Percentiles rank a stretch among this genome's conserved stretches.
Evolutionary conservation across 2,329 filamentous ascomycete genomes (phyloP).

Genomic region (Penicillium sp.): DNA sequence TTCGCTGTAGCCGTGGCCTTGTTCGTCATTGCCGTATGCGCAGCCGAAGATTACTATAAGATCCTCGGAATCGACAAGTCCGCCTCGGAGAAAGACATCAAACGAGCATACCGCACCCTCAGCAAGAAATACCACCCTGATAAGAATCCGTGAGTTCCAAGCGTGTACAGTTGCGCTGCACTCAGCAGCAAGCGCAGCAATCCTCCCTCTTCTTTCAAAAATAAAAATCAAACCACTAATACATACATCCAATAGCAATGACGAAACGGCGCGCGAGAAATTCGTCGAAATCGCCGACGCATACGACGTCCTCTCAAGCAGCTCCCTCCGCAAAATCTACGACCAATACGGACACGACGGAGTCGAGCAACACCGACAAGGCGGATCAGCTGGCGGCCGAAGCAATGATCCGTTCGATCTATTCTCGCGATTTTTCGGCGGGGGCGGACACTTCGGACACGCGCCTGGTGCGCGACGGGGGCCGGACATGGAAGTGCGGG

Average conservation of each 20-base stretch:
- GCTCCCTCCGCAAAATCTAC: conserved; percentile 84
- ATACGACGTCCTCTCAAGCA: conserved; percentile 85
- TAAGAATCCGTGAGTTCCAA: conserved; percentile 81
- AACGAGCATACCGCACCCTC: conserved; percentile 86
- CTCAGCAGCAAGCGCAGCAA: background rate
- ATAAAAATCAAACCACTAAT: background rate
- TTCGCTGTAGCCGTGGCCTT: conserved; percentile 41
- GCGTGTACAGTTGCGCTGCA: background rate
- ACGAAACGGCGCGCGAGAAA: conserved; percentile 80
- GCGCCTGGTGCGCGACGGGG: conserved; percentile 76
- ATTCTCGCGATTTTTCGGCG: conserved; percentile 96
- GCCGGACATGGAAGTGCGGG: conserved; percentile 84
- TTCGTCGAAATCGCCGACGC: conserved; percentile 95
- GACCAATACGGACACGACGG: conserved; percentile 93
- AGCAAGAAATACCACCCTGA: conserved; percentile 97
- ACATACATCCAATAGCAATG: conserved; percentile 58
- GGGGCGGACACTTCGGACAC: conserved; percentile 79
- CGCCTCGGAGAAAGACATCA: conserved; percentile 85
- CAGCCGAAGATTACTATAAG: conserved; percentile 60
- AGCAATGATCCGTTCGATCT: conserved; percentile 91
- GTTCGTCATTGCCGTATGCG: conserved; percentile 42
- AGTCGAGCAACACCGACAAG: conserved; percentile 78
- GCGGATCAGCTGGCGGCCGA: conserved; percentile 60
- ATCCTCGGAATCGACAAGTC: conserved; percentile 78
- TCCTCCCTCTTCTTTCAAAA: background rate